A percentile compares a stretch with the other conserved stretches of the same genome.
Evolutionary conservation across 1,284 basidiomycete species (phyloP).

Genomic region (Grifola frondosa): DNA sequence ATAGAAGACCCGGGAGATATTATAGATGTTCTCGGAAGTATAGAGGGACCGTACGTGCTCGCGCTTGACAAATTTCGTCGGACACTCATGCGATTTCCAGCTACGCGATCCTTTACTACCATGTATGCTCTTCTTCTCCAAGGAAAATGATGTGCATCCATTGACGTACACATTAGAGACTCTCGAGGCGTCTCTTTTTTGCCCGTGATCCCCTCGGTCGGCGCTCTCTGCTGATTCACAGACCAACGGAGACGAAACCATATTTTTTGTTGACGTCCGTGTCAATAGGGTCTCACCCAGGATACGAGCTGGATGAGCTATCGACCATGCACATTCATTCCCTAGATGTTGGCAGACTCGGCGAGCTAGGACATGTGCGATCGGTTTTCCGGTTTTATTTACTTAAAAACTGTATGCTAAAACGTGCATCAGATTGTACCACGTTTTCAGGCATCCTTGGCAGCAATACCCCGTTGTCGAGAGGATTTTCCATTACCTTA

Average conservation of each 20-base stretch:
- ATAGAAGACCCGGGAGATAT: constrained; percentile 44
- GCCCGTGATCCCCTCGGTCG: constrained; percentile 90
- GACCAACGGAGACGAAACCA: constrained; percentile 46
- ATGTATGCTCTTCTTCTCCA: constrained; percentile 45
- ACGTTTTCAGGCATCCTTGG: constrained; percentile 31
- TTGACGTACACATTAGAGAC: constrained; percentile 2
- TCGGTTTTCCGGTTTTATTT: too few species aligned
- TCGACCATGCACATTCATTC: constrained; percentile 57
- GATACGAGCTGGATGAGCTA: constrained; percentile 60
- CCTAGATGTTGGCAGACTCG: constrained; percentile 42
- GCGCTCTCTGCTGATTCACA: constrained; percentile 79
- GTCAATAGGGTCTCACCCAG: constrained; percentile 47
- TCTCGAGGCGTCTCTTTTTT: constrained; percentile 30
- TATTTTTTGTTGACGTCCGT: constrained; percentile 67
- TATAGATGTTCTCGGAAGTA: constrained; percentile 49
- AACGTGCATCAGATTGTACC: constrained; percentile 31
- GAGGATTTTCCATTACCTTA: background rate
- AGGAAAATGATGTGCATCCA: too few species aligned
- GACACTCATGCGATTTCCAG: constrained; percentile 38
- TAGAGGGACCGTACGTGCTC: constrained; percentile 85
- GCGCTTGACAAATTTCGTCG: background rate
- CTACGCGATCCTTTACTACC: constrained; percentile 82
- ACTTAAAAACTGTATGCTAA: background rate
- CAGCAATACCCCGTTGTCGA: constrained; percentile 16
- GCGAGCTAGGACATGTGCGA: too few species aligned